A percentile compares a stretch with the other conserved stretches of the same genome.
Evolutionary conservation across 495 filamentous ascomycete genomes (phyloP).

Genomic region (Astrothelium macrocarpum): DNA sequence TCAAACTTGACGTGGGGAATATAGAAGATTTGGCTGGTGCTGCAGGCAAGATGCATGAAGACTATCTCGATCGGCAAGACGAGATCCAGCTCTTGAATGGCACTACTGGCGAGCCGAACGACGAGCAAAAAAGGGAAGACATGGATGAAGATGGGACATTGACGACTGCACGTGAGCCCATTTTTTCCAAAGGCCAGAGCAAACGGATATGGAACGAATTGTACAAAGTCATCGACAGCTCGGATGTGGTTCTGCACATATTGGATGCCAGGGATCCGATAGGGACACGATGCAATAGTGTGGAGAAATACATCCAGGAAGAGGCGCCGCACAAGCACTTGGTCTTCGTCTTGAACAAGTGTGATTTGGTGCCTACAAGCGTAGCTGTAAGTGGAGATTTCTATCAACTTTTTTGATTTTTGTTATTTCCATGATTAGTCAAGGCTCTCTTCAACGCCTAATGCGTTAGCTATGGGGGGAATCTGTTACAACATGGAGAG

Average conservation of each 20-base stretch:
- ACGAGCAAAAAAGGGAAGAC: constrained; percentile 39
- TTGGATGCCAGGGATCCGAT: constrained; percentile 35
- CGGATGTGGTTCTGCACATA: constrained; percentile 35
- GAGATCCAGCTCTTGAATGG: constrained; percentile 63
- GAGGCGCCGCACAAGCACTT: constrained; percentile 95
- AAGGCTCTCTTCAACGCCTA: constrained; percentile 60
- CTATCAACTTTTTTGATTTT: constrained; percentile 13
- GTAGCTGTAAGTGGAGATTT: constrained; percentile 69
- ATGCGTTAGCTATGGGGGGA: constrained; percentile 50
- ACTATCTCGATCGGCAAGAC: constrained; percentile 67
- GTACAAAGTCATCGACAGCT: constrained; percentile 57
- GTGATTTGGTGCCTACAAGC: constrained; percentile 84
- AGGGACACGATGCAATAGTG: constrained; percentile 51
- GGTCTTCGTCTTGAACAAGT: constrained; percentile 90
- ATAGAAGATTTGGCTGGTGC: constrained; percentile 75
- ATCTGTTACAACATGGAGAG: constrained; percentile 99
- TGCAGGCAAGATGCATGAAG: constrained; percentile 64
- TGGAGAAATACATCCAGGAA: constrained; percentile 87
- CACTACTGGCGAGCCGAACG: constrained; percentile 34
- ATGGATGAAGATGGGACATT: constrained; percentile 44
- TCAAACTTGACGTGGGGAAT: constrained; percentile 72
- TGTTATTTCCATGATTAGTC: constrained; percentile 48
- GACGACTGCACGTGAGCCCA: constrained; percentile 67
- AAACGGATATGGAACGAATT: constrained; percentile 97
- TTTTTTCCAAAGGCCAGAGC: constrained; percentile 89